Evolutionary conservation across 2,329 filamentous ascomycete genomes (phyloP).

Genomic region (Tricladium varicosporioides): DNA sequence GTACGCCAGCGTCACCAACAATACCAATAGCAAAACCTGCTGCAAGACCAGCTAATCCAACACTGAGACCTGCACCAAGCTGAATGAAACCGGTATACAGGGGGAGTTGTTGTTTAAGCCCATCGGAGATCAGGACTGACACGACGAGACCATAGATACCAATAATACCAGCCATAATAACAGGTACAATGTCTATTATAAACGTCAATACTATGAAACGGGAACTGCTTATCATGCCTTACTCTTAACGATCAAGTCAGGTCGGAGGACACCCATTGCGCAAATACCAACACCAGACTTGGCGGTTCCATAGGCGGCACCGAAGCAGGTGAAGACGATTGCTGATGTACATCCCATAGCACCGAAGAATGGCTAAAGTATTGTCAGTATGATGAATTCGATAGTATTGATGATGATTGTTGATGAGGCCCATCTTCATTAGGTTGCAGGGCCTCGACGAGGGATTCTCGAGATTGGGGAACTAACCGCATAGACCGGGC

Average conservation of each 20-base stretch:
- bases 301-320: slow-evolving; percentile 83
- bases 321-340: slow-evolving; percentile 85
- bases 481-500: slow-evolving; percentile 99
- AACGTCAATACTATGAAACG: slow-evolving; percentile 1
- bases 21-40: slow-evolving; percentile 96
- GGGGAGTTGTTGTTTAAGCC: slow-evolving; percentile 18
- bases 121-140: slow-evolving; percentile 85
- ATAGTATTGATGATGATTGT: slow-evolving; percentile 15
- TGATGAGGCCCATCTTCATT: slow-evolving; percentile 5
- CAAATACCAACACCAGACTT: slow-evolving; percentile 88
- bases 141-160: slow-evolving; percentile 98
- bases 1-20: slow-evolving; percentile 90
- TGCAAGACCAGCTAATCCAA: slow-evolving; percentile 88
- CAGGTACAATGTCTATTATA: slow-evolving; percentile 71
- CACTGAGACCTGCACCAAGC: slow-evolving; percentile 83
- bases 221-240: not conserved
- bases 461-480: slow-evolving; percentile 19
- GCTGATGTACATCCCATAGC: slow-evolving; percentile 94
- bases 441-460: slow-evolving; percentile 16
- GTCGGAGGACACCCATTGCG: slow-evolving; percentile 79
- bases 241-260: slow-evolving; percentile 84
- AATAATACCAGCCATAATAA: slow-evolving; percentile 99
- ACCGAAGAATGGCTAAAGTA: slow-evolving; percentile 77
- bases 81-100: slow-evolving; percentile 79
- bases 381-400: slow-evolving; percentile 30